phyloP scores from a whole-genome alignment of 768 basidiomycete genomes.

The Boletellus ananas region DNA sequence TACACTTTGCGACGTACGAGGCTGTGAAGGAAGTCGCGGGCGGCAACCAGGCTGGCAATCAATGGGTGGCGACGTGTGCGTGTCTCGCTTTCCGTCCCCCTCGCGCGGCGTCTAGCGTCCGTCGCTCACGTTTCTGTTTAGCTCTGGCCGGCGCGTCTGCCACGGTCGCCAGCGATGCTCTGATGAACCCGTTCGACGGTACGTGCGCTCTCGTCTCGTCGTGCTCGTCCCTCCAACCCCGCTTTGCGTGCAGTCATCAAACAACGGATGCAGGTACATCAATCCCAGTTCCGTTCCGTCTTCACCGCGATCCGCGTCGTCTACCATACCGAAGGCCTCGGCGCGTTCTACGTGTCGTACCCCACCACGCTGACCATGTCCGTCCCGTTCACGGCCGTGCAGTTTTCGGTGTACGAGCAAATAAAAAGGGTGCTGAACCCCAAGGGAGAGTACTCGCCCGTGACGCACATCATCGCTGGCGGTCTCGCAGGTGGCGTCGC shows the following conservation, averaged over 20 bases:
- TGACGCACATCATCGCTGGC: conserved; percentile 88
- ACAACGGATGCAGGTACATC: conserved; percentile 98
- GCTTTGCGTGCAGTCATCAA: conserved; percentile 77
- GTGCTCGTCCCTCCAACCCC: conserved; percentile 10
- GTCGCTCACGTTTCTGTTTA: conserved; percentile 31
- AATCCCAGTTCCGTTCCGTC: conserved; percentile 87
- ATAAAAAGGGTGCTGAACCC: conserved; percentile 87
- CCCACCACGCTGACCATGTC: conserved; percentile 96
- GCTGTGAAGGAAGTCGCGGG: conserved; percentile 90
- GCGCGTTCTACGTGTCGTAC: conserved; percentile 97
- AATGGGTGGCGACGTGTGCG: conserved; percentile 87
- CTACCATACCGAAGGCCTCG: conserved; percentile 78
- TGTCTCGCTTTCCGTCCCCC: conserved; percentile 14
- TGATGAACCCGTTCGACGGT: conserved; percentile 99
- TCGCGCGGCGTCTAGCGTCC: neutral
- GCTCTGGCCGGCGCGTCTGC: conserved; percentile 93
- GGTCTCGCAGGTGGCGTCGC: conserved; percentile 92
- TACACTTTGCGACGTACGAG: conserved; percentile 96
- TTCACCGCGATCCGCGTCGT: conserved; percentile 82
- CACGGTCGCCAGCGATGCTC: conserved; percentile 91
- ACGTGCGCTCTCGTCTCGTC: conserved; percentile 26
- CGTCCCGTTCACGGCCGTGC: conserved; percentile 97
- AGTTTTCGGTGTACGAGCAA: conserved; percentile 95
- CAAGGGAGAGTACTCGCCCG: conserved; percentile 81
- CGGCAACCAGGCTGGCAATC: conserved; percentile 72